A percentile compares a stretch with the other conserved stretches of the same genome.
Evolutionary conservation across 2,329 filamentous ascomycete species (phyloP).

Genomic region (Fusarium decemcellulare): DNA sequence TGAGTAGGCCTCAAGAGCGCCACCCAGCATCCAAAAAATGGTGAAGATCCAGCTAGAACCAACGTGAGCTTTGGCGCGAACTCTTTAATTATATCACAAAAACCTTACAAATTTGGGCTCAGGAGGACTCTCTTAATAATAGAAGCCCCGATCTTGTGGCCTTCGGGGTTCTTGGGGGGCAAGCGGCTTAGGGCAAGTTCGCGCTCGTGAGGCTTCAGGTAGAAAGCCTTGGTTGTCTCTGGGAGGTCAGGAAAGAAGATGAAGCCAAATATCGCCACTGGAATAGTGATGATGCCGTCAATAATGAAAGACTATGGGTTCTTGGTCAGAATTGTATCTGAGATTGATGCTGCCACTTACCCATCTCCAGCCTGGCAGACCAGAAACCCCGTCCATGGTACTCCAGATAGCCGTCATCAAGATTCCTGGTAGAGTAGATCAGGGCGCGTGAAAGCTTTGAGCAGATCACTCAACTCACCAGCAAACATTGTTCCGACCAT

Average conservation of each 20-base stretch:
- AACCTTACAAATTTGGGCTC: constrained; percentile 38
- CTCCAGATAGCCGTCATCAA: neutral
- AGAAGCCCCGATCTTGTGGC: constrained; percentile 40
- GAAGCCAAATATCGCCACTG: constrained; percentile 66
- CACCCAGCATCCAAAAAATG: constrained; percentile 53
- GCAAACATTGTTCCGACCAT: constrained; percentile 70
- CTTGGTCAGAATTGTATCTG: too few species aligned
- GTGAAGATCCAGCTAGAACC: constrained; percentile 47
- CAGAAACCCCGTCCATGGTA: neutral
- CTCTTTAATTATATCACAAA: neutral
- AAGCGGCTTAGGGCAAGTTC: constrained; percentile 57
- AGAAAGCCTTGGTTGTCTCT: constrained; percentile 53
- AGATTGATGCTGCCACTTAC: neutral
- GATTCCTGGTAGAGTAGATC: neutral
- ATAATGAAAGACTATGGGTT: neutral
- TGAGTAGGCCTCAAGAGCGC: constrained; percentile 52
- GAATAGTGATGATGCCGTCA: constrained; percentile 36
- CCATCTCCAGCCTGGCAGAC: neutral
- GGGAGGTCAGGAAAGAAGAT: constrained; percentile 66
- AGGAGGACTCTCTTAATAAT: constrained; percentile 42
- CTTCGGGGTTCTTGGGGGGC: constrained; percentile 44
- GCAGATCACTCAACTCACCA: constrained; percentile 61
- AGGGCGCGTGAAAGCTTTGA: constrained; percentile 38
- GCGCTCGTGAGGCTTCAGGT: constrained; percentile 52
- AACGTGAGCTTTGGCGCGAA: neutral